A percentile compares a stretch with the other conserved stretches of the same genome.
These are phyloP conservation scores for Debaryomyces nepalensis DNA, from an alignment of 1,139 yeast genomes.

Conservation along the genomic window DNA sequence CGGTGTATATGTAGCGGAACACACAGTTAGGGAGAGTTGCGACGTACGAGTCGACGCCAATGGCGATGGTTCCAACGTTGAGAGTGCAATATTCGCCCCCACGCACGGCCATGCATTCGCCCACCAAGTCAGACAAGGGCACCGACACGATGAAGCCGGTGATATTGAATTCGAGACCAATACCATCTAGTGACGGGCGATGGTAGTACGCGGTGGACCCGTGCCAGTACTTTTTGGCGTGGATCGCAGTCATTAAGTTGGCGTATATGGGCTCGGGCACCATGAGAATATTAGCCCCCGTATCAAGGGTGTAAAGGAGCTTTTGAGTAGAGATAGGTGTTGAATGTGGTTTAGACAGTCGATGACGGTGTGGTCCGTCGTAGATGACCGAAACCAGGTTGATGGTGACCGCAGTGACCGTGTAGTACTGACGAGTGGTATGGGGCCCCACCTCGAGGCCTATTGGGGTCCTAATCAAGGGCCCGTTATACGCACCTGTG, in stretches of 20 bases:
- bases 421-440: conserved; percentile 16
- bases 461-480: conserved; percentile 25
- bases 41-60: conserved; percentile 22
- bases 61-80: conserved; percentile 18
- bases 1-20: conserved; percentile 24
- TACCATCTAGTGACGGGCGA: conserved; percentile 10
- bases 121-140: conserved; percentile 23
- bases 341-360: too few species aligned
- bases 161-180: conserved; percentile 20
- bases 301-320: conserved; percentile 25
- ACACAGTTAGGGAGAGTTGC: conserved; percentile 27
- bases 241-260: conserved; percentile 23
- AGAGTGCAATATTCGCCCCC: conserved; percentile 22
- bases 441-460: conserved; percentile 19
- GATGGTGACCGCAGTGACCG: conserved; percentile 24
- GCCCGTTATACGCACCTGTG: conserved; percentile 19
- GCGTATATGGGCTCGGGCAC: conserved; percentile 24
- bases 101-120: conserved; percentile 17
- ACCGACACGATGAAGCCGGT: conserved; percentile 26
- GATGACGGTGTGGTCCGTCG: too few species aligned
- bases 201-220: conserved; percentile 18
- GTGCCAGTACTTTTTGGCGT: conserved; percentile 15
- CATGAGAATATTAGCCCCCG: conserved; percentile 26
- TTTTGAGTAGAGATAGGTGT: conserved; percentile 22
- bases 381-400: conserved; percentile 21